Percentiles rank a stretch among this genome's conserved stretches.
Conservation (phyloP, 352 stramenopile species). For the Phytophthora megakarya region DNA sequence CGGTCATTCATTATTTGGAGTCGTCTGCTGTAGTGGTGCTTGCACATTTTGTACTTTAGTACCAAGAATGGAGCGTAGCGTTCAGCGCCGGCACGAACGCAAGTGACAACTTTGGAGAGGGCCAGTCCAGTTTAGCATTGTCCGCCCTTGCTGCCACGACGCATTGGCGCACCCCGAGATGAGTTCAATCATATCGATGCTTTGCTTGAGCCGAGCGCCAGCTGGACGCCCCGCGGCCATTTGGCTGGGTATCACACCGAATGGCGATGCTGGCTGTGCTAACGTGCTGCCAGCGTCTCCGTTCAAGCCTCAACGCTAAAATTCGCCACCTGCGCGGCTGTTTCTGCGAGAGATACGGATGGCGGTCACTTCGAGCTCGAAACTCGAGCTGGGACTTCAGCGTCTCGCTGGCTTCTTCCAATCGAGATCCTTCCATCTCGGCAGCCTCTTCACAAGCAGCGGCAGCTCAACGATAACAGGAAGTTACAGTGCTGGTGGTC, state of each 20-base stretch:
- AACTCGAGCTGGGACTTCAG: background rate
- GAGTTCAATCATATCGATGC: constrained; percentile 3
- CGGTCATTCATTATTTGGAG: constrained; percentile 11
- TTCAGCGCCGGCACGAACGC: constrained; percentile 14
- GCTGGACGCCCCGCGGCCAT: constrained; percentile 14
- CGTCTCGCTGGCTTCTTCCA: constrained; percentile 22
- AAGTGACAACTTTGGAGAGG: constrained; percentile 5
- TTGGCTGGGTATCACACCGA: constrained; percentile 27
- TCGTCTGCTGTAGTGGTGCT: constrained; percentile 20
- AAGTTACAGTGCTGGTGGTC: too few species aligned
- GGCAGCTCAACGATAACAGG: constrained; percentile 8
- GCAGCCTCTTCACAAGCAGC: background rate
- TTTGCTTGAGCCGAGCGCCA: constrained; percentile 11
- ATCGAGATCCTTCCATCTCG: constrained; percentile 9
- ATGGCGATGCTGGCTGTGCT: background rate
- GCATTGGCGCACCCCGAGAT: background rate
- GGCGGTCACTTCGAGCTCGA: constrained; percentile 5
- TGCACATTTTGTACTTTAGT: constrained; percentile 10
- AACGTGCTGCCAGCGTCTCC: background rate
- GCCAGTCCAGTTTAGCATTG: constrained; percentile 1
- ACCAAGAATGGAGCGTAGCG: constrained; percentile 12
- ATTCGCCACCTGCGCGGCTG: constrained; percentile 8
- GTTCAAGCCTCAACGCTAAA: background rate
- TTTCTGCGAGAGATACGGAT: constrained; percentile 35
- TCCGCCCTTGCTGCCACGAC: background rate